Evolutionary conservation across 306 rosid species (phyloP).

Genomic region (Prinsepia uniflora): DNA sequence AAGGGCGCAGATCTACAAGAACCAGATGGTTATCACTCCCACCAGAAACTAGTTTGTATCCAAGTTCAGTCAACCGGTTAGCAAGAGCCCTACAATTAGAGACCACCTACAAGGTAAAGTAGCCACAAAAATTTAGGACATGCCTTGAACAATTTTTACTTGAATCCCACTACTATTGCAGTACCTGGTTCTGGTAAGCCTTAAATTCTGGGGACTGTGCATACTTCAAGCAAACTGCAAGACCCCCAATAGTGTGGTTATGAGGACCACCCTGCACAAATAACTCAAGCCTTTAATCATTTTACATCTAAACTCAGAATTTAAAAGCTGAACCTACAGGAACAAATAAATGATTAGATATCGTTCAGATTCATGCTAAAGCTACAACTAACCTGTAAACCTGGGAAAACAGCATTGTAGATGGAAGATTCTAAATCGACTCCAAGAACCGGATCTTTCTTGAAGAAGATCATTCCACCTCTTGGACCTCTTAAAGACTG

Average conservation of each 20-base stretch:
- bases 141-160: constrained; percentile 5
- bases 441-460: constrained; percentile 71
- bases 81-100: constrained; percentile 90
- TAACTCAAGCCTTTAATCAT: not conserved
- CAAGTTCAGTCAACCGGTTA: constrained; percentile 50
- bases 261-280: constrained; percentile 93
- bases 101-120: constrained; percentile 55
- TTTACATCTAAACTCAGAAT: not conserved
- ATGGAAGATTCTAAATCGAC: constrained; percentile 81
- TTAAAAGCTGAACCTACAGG: not conserved
- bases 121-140: constrained; percentile 16
- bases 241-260: constrained; percentile 95
- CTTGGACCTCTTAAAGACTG: constrained; percentile 96
- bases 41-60: constrained; percentile 87
- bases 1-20: constrained; percentile 90
- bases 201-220: constrained; percentile 75
- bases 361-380: not conserved
- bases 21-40: constrained; percentile 91
- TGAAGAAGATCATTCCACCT: constrained; percentile 98
- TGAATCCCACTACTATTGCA: constrained; percentile 7
- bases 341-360: not conserved
- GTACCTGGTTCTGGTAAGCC: constrained; percentile 78
- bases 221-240: constrained; percentile 77
- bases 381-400: constrained; percentile 66
- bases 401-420: constrained; percentile 90